phyloP scores from a whole-genome alignment of 2,329 filamentous ascomycete species.

The Magnaporthiopsis incrustans region DNA sequence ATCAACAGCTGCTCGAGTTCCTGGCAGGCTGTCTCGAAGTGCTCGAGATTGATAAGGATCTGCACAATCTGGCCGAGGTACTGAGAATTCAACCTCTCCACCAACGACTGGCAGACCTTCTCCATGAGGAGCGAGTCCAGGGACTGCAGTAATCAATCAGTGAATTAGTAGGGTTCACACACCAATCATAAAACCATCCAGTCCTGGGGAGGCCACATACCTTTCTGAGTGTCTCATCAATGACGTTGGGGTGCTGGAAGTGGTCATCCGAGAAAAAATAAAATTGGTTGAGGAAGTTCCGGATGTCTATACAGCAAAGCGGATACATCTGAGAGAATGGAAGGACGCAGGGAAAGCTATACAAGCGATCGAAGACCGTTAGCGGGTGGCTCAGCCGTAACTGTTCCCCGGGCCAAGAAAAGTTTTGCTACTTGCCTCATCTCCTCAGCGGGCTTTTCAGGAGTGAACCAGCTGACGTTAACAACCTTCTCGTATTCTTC shows the following conservation, averaged over 20 bases:
- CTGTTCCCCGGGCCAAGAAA: constrained; percentile 30
- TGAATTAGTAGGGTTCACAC: background rate
- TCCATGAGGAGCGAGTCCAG: constrained; percentile 90
- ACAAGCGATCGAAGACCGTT: background rate
- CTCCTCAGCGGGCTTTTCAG: constrained; percentile 68
- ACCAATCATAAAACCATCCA: background rate
- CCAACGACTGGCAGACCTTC: constrained; percentile 84
- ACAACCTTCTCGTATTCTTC: constrained; percentile 96
- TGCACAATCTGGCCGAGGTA: constrained; percentile 98
- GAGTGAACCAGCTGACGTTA: constrained; percentile 91
- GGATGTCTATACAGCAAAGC: constrained; percentile 93
- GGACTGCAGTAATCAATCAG: constrained; percentile 41
- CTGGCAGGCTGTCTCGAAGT: constrained; percentile 88
- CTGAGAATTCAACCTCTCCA: constrained; percentile 82
- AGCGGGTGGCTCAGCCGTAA: background rate
- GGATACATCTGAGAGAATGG: constrained; percentile 99
- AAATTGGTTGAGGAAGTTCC: constrained; percentile 96
- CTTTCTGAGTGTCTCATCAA: constrained; percentile 82
- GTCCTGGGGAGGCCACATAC: constrained; percentile 30
- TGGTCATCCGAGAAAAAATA: constrained; percentile 97
- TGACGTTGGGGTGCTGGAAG: constrained; percentile 81
- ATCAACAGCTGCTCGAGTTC: constrained; percentile 84
- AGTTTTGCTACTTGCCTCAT: constrained; percentile 35
- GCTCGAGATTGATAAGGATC: constrained; percentile 93
- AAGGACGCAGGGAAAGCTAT: constrained; percentile 83